Evolutionary conservation across 345 rosid genomes (phyloP), one percentile per base, ranked within the genome.

Genomic region (Eutrema japonicum): DNA sequence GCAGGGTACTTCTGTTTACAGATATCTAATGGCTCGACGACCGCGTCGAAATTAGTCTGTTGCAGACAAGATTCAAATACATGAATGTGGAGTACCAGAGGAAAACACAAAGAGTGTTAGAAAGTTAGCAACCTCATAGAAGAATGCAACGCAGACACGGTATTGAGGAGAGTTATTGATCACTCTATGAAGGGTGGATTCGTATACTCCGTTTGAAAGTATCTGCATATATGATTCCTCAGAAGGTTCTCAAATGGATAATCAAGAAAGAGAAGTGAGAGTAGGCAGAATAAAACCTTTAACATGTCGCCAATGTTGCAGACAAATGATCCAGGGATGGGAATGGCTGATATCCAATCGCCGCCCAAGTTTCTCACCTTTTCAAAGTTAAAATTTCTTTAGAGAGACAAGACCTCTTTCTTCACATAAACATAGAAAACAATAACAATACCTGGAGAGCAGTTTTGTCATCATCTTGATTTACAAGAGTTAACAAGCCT

Each of bases 291-390:
- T 45, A 43, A 5, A 52, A 91, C 95, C 98, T 91, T 91, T 62
- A 91, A 77, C 97, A 94, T 94, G 83, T 94, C 95, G 1, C 98
- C 93, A 3, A 94, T 91, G 89, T 88, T 91, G 84, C 97, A 94
- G 10, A 91, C 89, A 75, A 91, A 89, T 14, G 96, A 74, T 70
- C 95, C 96, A 0, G 93, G 91, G 26, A 91, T 77, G 0, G 97
- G 96, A n/a, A 87, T 82, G 41, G 97, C 97, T 7, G 89, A 81
- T 73, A 94, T 87, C 97, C 98, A 94, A 46, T 91, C 90, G 2
- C 96, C 97, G 0, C 88, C 57, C 47, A 64, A 61, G 79, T 94
- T 94, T 76, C 84, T 83, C 80, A 89, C 98, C 97, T 94, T 78
- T 78, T 76, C 36, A 37, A 76, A 62, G 33, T 32, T 8, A 33